Base-by-base conservation (phyloP, 1,284 basidiomycete genomes). In the Marasmius oreades region DNA sequence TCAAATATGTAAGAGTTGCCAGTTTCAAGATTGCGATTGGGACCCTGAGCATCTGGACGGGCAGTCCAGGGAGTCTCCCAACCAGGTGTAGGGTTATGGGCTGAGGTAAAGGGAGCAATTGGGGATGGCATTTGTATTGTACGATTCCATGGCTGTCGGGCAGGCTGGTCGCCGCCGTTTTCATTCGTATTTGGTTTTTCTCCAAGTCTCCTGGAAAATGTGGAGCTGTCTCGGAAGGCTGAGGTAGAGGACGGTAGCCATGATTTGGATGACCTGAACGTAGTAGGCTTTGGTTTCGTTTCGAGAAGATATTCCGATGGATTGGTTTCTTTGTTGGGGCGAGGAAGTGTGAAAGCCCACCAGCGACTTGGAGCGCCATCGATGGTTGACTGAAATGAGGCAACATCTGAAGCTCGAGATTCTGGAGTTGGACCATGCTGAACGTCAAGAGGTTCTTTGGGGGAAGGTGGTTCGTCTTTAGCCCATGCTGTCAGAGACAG, bases 381-480 rank as follows among this genome's bases (percentile, higher is more conserved):
- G 59, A 52, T 28, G 23, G 76, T 77, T 16, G 85, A 82, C 55
- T 77, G 72, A 58, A 77, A 75, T 22, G 85, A 85, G 44, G 75
- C 72, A 48, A 77, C 73, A 65, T 83, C 81, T 34, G 78, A 79
- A 22, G 75, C 73, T 16, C 73, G 75, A 43, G 74, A 68, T 31
- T 77, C 74, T 56, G 39, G 52, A 39, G 71, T 59, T 22, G 63
- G 57, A 59, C 59, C 66, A 57, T 64, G 59, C 60, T 63, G 61
- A 62, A 69, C 60, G 62, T 67, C 48, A 62, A 70, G 66, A 33
- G 74, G 71, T 53, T 84, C 82, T 22, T 73, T 79, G 5, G 88
- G 88, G 0, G 88, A 90, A 7, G 88, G 86, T 2, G 89, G 88
- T 64, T 92, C 90, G 67, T 92, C 86, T 63, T 81, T 78, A 8